Conservation (phyloP, 2,329 filamentous ascomycete genomes). For the Fusarium mundagurra region DNA sequence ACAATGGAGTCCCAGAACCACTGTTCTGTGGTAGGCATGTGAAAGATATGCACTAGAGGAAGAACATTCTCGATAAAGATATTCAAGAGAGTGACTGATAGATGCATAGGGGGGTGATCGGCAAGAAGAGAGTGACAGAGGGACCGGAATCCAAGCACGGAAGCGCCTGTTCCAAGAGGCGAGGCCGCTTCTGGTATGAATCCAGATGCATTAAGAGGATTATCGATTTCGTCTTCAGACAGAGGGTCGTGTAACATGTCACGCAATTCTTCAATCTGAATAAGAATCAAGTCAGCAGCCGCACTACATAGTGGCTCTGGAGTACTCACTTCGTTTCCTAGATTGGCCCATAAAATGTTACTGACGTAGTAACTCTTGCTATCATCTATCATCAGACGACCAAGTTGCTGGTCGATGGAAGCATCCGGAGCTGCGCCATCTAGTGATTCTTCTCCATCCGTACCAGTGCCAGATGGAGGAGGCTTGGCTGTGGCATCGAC, state of each 20-base stretch:
- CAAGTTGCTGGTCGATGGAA: neutral
- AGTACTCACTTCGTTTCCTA: neutral
- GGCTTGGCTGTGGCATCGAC: neutral
- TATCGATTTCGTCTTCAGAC: neutral
- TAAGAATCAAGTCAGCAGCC: fast-evolving
- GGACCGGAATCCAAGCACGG: neutral
- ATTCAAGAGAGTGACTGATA: neutral
- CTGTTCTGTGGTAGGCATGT: neutral
- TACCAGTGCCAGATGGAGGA: fast-evolving
- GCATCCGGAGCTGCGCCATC: too few relatives aligned
- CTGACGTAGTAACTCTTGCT: conserved; percentile 3
- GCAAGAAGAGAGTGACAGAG: neutral
- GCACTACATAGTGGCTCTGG: fast-evolving
- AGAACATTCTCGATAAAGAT: neutral
- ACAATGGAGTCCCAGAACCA: neutral
- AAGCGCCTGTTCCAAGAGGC: neutral
- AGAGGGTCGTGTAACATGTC: neutral
- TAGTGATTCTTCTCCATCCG: fast-evolving
- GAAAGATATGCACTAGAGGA: neutral
- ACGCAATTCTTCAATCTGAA: neutral
- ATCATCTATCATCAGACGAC: neutral
- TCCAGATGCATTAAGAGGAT: neutral
- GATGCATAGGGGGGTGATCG: neutral
- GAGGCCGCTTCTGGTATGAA: neutral
- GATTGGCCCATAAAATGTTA: neutral